These are phyloP conservation scores for Nakazawaea wickerhamii DNA, from an alignment of 805 yeast genomes.

Conservation along the genomic window DNA sequence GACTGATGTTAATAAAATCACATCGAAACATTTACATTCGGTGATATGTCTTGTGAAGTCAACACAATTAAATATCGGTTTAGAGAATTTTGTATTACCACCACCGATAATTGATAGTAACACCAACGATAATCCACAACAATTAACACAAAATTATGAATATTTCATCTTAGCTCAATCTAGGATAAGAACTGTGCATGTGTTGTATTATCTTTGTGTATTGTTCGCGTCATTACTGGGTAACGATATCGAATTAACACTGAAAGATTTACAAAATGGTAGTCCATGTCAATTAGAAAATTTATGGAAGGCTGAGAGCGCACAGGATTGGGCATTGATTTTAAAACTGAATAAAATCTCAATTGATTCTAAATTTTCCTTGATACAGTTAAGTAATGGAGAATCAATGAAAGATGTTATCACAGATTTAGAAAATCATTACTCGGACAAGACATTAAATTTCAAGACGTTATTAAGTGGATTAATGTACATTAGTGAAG, in stretches of 20 bases:
- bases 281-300: slow-evolving; percentile 55
- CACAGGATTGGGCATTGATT: slow-evolving; percentile 45
- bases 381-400: slow-evolving; percentile 54
- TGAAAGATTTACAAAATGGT: slow-evolving; percentile 53
- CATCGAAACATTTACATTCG: slow-evolving; percentile 47
- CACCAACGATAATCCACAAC: slow-evolving; percentile 20
- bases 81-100: slow-evolving; percentile 40
- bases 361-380: slow-evolving; percentile 47
- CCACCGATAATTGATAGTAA: slow-evolving; percentile 27
- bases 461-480: slow-evolving; percentile 48
- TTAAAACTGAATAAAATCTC: slow-evolving; percentile 31
- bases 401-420: slow-evolving; percentile 41
- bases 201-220: slow-evolving; percentile 44
- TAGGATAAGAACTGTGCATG: slow-evolving; percentile 48
- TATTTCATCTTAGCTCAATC: slow-evolving; percentile 52
- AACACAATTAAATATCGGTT: slow-evolving; percentile 45
- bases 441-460: slow-evolving; percentile 35
- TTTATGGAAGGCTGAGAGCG: slow-evolving; percentile 51
- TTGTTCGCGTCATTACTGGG: slow-evolving; percentile 42
- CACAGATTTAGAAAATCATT: slow-evolving; percentile 40
- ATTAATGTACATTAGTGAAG: slow-evolving; percentile 63
- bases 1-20: slow-evolving; percentile 41
- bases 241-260: slow-evolving; percentile 32
- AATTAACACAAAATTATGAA: slow-evolving; percentile 38
- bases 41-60: slow-evolving; percentile 50